phyloP scores from a whole-genome alignment of 2,329 filamentous ascomycete genomes.

The Aquanectria penicillioides region DNA sequence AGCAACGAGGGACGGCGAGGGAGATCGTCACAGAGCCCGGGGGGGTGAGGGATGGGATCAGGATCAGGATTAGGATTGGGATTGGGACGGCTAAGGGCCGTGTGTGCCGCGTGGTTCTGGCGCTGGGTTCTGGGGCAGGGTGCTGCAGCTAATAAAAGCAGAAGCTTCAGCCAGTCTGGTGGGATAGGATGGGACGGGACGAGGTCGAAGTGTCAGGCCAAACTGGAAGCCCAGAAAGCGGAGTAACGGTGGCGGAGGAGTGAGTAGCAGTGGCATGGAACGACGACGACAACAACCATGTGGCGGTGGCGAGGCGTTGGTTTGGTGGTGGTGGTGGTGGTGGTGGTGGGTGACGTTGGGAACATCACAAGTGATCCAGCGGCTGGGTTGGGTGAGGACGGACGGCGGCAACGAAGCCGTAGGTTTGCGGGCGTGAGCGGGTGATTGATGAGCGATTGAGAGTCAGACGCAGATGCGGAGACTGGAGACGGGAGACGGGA shows the following conservation, averaged over 20 bases:
- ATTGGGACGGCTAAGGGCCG: conserved; percentile 10
- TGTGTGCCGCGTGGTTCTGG: conserved; percentile 4
- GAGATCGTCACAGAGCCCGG: conserved; percentile 1
- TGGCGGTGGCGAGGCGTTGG: conserved; percentile 3
- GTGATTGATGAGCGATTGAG: conserved; percentile 6
- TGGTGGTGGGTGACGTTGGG: conserved; percentile 1
- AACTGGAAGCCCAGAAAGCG: not conserved
- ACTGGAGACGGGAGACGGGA: too few relatives aligned
- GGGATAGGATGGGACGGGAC: not conserved
- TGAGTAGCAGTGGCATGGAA: not conserved
- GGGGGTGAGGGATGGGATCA: not conserved
- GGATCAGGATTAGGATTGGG: not conserved
- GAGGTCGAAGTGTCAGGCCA: not conserved
- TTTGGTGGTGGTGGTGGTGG: too few relatives aligned
- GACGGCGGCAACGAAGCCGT: not conserved
- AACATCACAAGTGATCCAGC: conserved; percentile 12
- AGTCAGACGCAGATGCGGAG: too few relatives aligned
- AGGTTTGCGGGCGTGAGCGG: not conserved
- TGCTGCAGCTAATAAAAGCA: conserved; percentile 2
- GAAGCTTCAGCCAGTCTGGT: not conserved
- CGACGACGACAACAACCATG: too few relatives aligned
- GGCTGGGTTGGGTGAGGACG: not conserved
- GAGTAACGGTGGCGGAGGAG: too few relatives aligned
- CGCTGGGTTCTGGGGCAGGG: too few relatives aligned
- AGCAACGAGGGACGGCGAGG: conserved; percentile 1